Base-by-base conservation (phyloP, 2,329 filamentous ascomycete species). In the Beauveria varroae region DNA sequence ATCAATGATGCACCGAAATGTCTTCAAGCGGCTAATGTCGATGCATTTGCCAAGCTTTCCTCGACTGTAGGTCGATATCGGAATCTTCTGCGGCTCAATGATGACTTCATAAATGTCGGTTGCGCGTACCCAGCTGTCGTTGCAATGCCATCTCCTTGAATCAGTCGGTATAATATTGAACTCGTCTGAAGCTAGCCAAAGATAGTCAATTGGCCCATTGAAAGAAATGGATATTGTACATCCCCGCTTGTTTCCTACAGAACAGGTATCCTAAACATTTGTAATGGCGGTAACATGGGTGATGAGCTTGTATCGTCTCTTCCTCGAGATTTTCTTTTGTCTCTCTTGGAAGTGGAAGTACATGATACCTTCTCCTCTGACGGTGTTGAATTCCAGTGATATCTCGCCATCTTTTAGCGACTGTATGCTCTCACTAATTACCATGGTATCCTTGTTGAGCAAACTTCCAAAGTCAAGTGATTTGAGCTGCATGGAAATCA, bases 401-500 rank as follows among this genome's bases (percentile, higher is more conserved):
- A 75, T 30, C 1, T 65, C 63, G 2, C 60, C 60, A 6, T 51
- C 9, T 3, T 40, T 52, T 1, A 28, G 3, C 2, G 61, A 56
- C 2, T 61, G 26, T 34, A 76, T 65, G 3, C 76, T 79, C 57
- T 80, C 81, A 79, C 90, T 83, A 9, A 78, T 72, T 69, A 86
- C 81, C 79, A 92, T 85, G 0, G 76, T 75, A 3, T 73, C 75
- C 5, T 82, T 78, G 1, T 78, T 73, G 1, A 80, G 66, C 73
- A 85, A 78, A 46, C 85, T 76, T 0, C 90, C 89, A 65, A 92
- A 88, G 20, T 85, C 79, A 1, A 92, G 67, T 0, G 73, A 75
- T 1, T 69, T 66, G 3, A 81, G 75, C 1, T 71, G 67, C 1
- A 86, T 64, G 18, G 68, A 75, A 71, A 82, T 72, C 22, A 68